Evolutionary conservation across 495 filamentous ascomycete genomes (phyloP).

Genomic region (Tuber umbilicatum): DNA sequence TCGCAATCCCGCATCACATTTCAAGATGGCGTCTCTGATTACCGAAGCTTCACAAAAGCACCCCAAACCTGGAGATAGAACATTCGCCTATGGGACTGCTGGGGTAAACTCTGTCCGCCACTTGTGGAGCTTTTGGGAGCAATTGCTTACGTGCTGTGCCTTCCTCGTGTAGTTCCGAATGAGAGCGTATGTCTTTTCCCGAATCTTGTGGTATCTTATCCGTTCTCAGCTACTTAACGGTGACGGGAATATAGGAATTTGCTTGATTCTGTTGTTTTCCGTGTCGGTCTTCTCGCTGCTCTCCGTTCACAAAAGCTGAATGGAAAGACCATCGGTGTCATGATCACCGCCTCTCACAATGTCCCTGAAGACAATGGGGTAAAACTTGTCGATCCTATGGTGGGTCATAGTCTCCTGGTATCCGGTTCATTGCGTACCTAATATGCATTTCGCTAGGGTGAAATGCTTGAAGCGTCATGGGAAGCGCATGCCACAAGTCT

Average conservation of each 20-base stretch:
- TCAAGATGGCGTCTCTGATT: slow-evolving; percentile 45
- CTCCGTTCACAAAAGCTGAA: slow-evolving; percentile 84
- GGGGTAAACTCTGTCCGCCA: slow-evolving; percentile 54
- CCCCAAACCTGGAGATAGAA: slow-evolving; percentile 58
- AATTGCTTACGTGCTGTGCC: slow-evolving; percentile 30
- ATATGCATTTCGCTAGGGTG: slow-evolving; percentile 52
- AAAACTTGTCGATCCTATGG: slow-evolving; percentile 95
- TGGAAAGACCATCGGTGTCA: slow-evolving; percentile 88
- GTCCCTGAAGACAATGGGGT: slow-evolving; percentile 94
- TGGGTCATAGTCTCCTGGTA: slow-evolving; percentile 41
- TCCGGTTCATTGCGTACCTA: slow-evolving; percentile 4
- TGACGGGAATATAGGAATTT: slow-evolving; percentile 50
- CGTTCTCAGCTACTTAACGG: slow-evolving; percentile 20
- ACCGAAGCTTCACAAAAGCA: slow-evolving; percentile 59
- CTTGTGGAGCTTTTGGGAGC: slow-evolving; percentile 19
- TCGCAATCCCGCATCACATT: slow-evolving; percentile 2
- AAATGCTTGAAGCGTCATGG: slow-evolving; percentile 95
- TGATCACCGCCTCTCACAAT: slow-evolving; percentile 99
- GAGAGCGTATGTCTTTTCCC: slow-evolving; percentile 58
- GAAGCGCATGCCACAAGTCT: slow-evolving; percentile 78
- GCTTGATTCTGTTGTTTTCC: slow-evolving; percentile 85
- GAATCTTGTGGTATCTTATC: slow-evolving; percentile 40
- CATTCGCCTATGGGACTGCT: slow-evolving; percentile 91
- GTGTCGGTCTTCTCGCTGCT: slow-evolving; percentile 80
- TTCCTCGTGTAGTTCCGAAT: slow-evolving; percentile 58